Evolutionary conservation across 1,139 yeast genomes (phyloP), one percentile per base, ranked within the genome.

Genomic region (Komagataea norvegica): DNA sequence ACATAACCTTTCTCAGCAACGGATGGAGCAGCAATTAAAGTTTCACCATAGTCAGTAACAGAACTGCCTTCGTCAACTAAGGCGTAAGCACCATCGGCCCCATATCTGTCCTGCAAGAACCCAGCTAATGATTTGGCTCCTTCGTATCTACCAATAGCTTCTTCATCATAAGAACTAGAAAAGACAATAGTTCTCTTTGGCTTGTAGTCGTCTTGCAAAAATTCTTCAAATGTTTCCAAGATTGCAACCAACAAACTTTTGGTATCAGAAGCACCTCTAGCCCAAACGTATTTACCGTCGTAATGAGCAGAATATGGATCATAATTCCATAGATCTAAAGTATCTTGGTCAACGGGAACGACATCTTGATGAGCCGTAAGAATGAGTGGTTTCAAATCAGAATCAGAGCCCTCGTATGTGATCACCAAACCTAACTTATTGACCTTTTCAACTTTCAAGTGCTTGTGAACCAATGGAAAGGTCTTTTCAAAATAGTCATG

Each of bases 281-380:
- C 37, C 43, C 41, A 42, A 13, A 39, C 39, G 8, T 13, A 31
- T 9, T 33, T 24, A 5, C 45, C 45, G 50, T 83, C 94, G 52
- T 65, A 83, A 52, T 71, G 68, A 4, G 84, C 95, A 8, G 70
- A 68, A 45, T 76, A 83, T 19, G 95, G 94, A 9, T 80, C 79
- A 50, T 76, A 70, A 3, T 65, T 68, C 95, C 95, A 85, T 34
- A 70, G 65, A 26, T 57, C 65, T 30, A 70, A 55, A 11, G 86
- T 73, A 17, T 67, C 77, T 21, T 61, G 57, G 51, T 77, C 79
- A n/a, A 84, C 83, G 0, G 95, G 95, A 11, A 86, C 95, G 5
- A 81, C 85, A 55, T 85, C 95, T 56, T 79, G 86, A 58, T 86
- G 95, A 3, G 91, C 88, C 60, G 79, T 72, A 30, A 84, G 63